A percentile compares a stretch with the other conserved stretches of the same genome.
These are phyloP conservation scores for Solanum clarkiae DNA, from an alignment of 257 asterid genomes.

Conservation along the genomic window DNA sequence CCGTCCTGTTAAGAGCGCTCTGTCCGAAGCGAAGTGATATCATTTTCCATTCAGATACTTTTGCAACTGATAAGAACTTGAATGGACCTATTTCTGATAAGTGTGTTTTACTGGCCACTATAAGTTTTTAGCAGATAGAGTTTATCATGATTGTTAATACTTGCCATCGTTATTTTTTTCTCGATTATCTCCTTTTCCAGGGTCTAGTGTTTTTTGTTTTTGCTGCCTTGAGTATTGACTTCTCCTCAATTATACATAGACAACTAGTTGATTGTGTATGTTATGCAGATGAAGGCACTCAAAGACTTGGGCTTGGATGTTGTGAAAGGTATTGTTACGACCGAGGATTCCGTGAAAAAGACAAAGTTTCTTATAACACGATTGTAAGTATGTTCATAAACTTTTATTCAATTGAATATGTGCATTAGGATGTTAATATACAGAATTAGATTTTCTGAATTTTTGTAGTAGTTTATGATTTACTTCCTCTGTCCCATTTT, in stretches of 20 bases:
- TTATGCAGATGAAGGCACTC: slow-evolving; percentile 83
- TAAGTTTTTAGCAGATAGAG: neutral
- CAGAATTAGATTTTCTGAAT: neutral
- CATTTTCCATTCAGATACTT: neutral
- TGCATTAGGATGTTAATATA: neutral
- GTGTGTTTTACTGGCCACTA: neutral
- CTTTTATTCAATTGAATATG: neutral
- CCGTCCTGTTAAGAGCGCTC: neutral
- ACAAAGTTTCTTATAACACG: slow-evolving; percentile 68
- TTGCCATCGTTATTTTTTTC: neutral
- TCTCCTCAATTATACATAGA: neutral
- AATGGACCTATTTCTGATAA: neutral
- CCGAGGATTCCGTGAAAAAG: slow-evolving; percentile 63
- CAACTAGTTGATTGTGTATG: neutral
- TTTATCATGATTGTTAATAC: neutral
- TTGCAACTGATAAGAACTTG: neutral
- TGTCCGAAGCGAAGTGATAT: neutral
- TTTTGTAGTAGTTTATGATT: neutral
- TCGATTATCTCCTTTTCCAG: neutral
- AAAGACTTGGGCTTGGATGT: slow-evolving; percentile 95
- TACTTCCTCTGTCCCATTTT: neutral
- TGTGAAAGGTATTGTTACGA: slow-evolving; percentile 73
- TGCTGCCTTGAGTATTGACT: neutral
- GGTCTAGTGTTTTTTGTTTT: neutral
- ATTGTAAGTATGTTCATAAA: slow-evolving; percentile 32